phyloP scores from a whole-genome alignment of 768 basidiomycete genomes.

The Hypsizygus marmoreus region DNA sequence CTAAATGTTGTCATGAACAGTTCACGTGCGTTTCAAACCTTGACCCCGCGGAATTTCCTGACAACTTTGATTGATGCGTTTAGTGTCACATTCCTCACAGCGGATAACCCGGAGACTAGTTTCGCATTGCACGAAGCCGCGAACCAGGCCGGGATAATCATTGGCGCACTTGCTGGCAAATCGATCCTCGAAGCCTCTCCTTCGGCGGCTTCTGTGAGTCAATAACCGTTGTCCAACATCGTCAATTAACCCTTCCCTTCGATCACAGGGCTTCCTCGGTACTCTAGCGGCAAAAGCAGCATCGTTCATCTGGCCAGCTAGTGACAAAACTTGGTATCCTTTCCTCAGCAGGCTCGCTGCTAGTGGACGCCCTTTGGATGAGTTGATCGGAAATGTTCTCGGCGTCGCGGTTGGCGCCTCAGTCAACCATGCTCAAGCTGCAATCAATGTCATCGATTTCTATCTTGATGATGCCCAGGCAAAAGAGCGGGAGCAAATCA shows the following conservation, averaged over 20 bases:
- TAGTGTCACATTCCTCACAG: constrained; percentile 28
- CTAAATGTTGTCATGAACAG: constrained; percentile 3
- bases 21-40: constrained; percentile 11
- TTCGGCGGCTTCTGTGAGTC: constrained; percentile 26
- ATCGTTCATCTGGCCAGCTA: constrained; percentile 10
- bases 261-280: constrained; percentile 13
- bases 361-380: constrained; percentile 39
- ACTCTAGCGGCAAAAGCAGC: background rate
- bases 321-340: constrained; percentile 35
- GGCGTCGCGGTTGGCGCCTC: constrained; percentile 50
- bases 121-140: constrained; percentile 33
- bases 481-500: constrained; percentile 40
- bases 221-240: background rate
- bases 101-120: constrained; percentile 32
- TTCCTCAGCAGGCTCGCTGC: constrained; percentile 40
- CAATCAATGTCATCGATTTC: constrained; percentile 53
- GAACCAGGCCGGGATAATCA: constrained; percentile 26
- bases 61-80: background rate
- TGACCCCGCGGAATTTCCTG: background rate
- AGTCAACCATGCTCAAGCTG: constrained; percentile 49
- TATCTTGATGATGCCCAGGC: constrained; percentile 46
- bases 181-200: constrained; percentile 28
- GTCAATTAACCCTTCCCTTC: no score
- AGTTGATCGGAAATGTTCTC: constrained; percentile 45
- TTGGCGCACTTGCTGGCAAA: constrained; percentile 34